A percentile compares a stretch with the other conserved stretches of the same genome.
Conservation (phyloP, 23 red algal genomes). For the Gracilaria domingensis region DNA sequence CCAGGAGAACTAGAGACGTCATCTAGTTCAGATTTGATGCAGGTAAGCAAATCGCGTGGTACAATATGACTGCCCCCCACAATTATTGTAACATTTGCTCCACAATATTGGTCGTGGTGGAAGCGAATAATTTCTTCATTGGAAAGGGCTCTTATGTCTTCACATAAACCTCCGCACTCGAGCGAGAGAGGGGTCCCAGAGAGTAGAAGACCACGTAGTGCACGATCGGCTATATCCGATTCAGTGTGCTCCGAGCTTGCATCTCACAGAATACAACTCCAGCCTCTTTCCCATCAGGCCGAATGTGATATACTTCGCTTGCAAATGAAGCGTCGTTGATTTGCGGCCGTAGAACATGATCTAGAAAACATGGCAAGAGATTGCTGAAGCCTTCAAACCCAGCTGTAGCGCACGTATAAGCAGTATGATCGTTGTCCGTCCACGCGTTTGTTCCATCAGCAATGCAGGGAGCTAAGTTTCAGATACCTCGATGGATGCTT, state of each 20-base stretch:
- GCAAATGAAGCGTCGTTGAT: conserved; percentile 78
- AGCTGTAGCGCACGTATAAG: conserved; percentile 86
- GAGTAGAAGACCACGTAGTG: conserved; percentile 52
- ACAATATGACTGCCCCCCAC: conserved; percentile 71
- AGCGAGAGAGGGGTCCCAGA: conserved; percentile 55
- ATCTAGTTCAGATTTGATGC: conserved; percentile 49
- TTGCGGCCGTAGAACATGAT: conserved; percentile 86
- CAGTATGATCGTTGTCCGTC: conserved; percentile 93
- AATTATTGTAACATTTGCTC: conserved; percentile 82
- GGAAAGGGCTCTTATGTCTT: conserved; percentile 71
- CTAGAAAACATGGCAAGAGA: conserved; percentile 87
- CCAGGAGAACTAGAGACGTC: conserved; percentile 8
- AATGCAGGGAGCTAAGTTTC: conserved; percentile 79
- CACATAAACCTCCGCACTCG: conserved; percentile 82
- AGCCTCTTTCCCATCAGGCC: conserved; percentile 77
- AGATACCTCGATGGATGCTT: conserved; percentile 87
- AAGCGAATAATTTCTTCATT: conserved; percentile 82
- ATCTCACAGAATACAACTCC: conserved; percentile 99
- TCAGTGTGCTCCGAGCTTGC: conserved; percentile 93
- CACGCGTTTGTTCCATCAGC: conserved; percentile 96
- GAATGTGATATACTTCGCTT: conserved; percentile 91
- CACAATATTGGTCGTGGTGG: conserved; percentile 86
- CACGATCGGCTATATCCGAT: conserved; percentile 59
- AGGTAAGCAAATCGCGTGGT: conserved; percentile 38
- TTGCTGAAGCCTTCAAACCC: conserved; percentile 82